phyloP scores from a whole-genome alignment of 148 eudicot species.

The Polygonum maritimum region DNA sequence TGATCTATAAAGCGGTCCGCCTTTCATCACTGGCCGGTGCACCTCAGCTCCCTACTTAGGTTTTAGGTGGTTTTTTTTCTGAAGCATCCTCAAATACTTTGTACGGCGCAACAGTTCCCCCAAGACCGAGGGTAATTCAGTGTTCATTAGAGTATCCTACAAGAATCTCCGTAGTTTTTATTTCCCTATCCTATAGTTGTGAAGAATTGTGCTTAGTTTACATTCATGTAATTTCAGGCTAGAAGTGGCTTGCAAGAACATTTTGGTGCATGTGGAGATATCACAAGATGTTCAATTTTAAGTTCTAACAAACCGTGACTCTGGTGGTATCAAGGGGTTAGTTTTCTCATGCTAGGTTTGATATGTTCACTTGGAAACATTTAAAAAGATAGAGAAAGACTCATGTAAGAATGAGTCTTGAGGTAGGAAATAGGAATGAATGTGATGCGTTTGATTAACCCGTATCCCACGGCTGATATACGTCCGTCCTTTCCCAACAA shows the following conservation, averaged over 20 bases:
- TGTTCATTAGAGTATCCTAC: slow-evolving; percentile 68
- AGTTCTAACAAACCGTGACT: slow-evolving; percentile 43
- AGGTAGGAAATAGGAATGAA: no score
- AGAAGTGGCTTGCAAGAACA: slow-evolving; percentile 44
- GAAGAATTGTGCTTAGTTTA: not conserved
- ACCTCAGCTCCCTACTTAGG: no score
- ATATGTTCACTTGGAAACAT: not conserved
- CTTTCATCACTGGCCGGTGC: no score
- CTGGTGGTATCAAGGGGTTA: slow-evolving; percentile 56
- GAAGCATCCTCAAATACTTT: not conserved
- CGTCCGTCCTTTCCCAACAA: no score
- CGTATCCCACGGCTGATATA: no score
- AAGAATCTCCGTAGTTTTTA: not conserved
- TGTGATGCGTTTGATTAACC: no score
- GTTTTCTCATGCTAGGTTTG: slow-evolving; percentile 7
- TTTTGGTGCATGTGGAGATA: slow-evolving; percentile 75
- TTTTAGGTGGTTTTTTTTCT: not conserved
- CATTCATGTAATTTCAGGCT: slow-evolving; percentile 26
- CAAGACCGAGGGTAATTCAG: slow-evolving; percentile 31
- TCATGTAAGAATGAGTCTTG: no score
- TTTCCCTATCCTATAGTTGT: no score
- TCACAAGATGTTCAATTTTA: slow-evolving; percentile 40
- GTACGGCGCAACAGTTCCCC: slow-evolving; percentile 41
- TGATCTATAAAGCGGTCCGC: no score
- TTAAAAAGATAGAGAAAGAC: no score